Conservation (phyloP, 1,139 yeast species). For the Dujonia santamariae region DNA sequence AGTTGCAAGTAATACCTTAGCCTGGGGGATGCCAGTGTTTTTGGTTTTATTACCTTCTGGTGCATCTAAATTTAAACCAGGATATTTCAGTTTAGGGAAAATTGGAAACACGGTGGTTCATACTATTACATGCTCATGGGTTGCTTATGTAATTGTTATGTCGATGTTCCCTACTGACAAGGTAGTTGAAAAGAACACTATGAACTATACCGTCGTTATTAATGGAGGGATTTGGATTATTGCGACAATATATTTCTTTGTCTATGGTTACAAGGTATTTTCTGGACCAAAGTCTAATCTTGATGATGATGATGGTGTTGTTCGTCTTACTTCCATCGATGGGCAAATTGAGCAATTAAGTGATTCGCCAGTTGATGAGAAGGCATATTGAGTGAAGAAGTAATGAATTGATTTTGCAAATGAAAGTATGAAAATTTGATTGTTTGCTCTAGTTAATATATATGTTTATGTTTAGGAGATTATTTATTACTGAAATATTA, state of each 20-base stretch:
- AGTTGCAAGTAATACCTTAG: constrained; percentile 42
- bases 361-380: no score
- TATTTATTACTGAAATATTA: no score
- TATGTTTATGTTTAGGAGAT: no score
- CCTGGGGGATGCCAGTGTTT: constrained; percentile 42
- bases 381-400: no score
- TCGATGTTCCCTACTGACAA: constrained; percentile 37
- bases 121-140: constrained; percentile 26
- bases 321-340: background rate
- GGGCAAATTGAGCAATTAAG: no score
- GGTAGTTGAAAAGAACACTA: constrained; percentile 23
- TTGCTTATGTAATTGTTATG: constrained; percentile 30
- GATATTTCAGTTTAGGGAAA: constrained; percentile 60
- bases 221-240: constrained; percentile 36
- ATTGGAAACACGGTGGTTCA: constrained; percentile 37
- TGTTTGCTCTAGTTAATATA: no score
- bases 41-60: constrained; percentile 43
- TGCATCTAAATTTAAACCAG: constrained; percentile 50
- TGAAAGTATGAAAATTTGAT: no score
- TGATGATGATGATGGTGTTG: constrained; percentile 10
- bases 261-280: constrained; percentile 28
- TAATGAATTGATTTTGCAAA: no score
- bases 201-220: constrained; percentile 37
- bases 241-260: constrained; percentile 24
- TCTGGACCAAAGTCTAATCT: constrained; percentile 37